Evolutionary conservation across 352 stramenopile genomes (phyloP), one percentile per base, ranked within the genome.

Genomic region (Pythium dissimile): DNA sequence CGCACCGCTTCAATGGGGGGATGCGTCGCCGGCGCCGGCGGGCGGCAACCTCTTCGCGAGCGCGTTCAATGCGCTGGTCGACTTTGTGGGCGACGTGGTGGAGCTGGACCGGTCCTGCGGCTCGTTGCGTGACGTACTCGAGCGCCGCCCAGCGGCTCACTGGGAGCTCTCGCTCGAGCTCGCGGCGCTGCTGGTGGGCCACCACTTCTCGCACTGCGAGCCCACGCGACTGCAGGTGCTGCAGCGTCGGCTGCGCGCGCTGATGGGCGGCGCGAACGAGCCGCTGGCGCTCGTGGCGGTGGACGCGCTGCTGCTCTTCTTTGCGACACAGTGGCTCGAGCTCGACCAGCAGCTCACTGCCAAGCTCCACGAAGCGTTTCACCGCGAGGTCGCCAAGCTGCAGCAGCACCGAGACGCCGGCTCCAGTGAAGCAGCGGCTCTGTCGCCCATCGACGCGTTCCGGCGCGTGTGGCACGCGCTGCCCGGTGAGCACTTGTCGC

Each of bases 31-130:
- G n/a, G n/a, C 53, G 11, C 59, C 51, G 0, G 43, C 67, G 7
- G 48, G 45, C 10, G 71, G 72, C 16, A 86, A 85, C 58, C 28
- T 87, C 11, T 73, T 69, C 23, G 50, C 66, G 21, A 75, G 67
- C 39, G 55, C 71, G 15, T n/a, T 76, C 23, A 73, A 80, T 60
- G 69, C 70, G 1, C 32, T 86, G 5, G 39, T 89, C 5, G 81
- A 91, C 51, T 58, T 84, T 23, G 55, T 91, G 2, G 73, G 74
- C n/a, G 81, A 91, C 50, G 35, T 86, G 5, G 57, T 89, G 15
- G 81, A 91, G 56, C 54, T 89, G 15, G 81, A 89, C 35, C 39
- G 64, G 28, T 30, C 64, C 5, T 50, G 73, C 4, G 1, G 20
- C 11, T 71, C 69, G 11, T 55, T 85, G 2, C 59, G 71, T 31